Percentiles rank a stretch among this genome's conserved stretches.
Evolutionary conservation across 768 basidiomycete genomes (phyloP).

Genomic region (Pleurotus tuber-regium): DNA sequence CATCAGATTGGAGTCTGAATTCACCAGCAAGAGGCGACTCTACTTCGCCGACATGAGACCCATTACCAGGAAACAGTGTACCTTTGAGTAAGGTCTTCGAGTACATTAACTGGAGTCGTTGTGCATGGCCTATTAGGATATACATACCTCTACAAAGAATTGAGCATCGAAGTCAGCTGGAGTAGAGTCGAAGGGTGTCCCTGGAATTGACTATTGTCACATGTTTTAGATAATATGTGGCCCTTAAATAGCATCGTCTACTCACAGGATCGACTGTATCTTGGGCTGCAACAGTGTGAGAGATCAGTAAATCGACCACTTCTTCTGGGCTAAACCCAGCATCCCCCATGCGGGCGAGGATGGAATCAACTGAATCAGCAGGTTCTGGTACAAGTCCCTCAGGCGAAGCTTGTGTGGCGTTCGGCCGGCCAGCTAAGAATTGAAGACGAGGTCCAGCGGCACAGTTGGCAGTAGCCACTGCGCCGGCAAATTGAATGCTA

Average conservation of each 20-base stretch:
- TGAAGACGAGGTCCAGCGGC: conserved; percentile 36
- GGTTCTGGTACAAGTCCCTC: conserved; percentile 34
- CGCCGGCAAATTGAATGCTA: conserved; percentile 33
- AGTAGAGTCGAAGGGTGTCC: conserved; percentile 29
- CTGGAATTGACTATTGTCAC: conserved; percentile 14
- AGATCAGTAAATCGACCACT: conserved; percentile 31
- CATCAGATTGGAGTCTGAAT: conserved; percentile 29
- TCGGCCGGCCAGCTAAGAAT: conserved; percentile 35
- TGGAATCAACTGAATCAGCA: conserved; percentile 21
- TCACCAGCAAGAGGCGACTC: conserved; percentile 24
- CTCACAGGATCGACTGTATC: conserved; percentile 19
- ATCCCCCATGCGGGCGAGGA: conserved; percentile 29
- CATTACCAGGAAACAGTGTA: conserved; percentile 22
- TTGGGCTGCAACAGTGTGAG: conserved; percentile 24
- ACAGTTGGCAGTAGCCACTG: conserved; percentile 34
- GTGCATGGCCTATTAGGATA: background rate
- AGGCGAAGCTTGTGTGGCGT: conserved; percentile 24
- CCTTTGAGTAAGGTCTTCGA: conserved; percentile 24
- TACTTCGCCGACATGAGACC: conserved; percentile 21
- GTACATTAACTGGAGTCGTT: background rate
- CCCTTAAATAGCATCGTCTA: too few relatives aligned
- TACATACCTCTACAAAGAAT: conserved; percentile 29
- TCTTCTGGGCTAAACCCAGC: conserved; percentile 31
- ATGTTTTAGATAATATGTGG: too few relatives aligned
- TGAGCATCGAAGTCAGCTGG: conserved; percentile 29